Evolutionary conservation across 352 stramenopile genomes (phyloP).

Genomic region (Phytopythium montanum): DNA sequence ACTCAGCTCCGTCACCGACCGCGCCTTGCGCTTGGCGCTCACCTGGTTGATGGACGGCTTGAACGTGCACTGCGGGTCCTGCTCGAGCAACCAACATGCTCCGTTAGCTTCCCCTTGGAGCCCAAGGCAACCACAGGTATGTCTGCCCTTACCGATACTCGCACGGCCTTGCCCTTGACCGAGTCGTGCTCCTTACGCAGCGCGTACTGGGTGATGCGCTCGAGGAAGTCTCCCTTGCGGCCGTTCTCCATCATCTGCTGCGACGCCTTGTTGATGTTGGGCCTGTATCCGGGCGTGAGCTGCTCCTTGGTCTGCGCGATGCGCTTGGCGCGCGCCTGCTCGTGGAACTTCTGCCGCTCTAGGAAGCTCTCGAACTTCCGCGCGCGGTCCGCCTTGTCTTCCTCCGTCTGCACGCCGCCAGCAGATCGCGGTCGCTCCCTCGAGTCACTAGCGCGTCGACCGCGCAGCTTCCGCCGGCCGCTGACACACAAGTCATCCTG

Average conservation of each 20-base stretch:
- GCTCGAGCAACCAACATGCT: not conserved
- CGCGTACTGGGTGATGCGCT: slow-evolving; percentile 72
- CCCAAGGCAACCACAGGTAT: not conserved
- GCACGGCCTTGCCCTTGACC: slow-evolving; percentile 72
- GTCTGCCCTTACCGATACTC: slow-evolving; percentile 42
- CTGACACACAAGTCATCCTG: slow-evolving; percentile 62
- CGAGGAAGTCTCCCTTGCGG: slow-evolving; percentile 77
- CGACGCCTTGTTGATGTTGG: slow-evolving; percentile 81
- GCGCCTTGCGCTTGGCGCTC: slow-evolving; percentile 55
- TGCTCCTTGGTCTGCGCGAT: slow-evolving; percentile 65
- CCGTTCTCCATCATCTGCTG: slow-evolving; percentile 77
- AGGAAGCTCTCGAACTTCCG: slow-evolving; percentile 67
- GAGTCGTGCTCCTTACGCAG: slow-evolving; percentile 76
- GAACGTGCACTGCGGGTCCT: slow-evolving; percentile 85
- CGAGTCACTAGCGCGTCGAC: slow-evolving; percentile 1
- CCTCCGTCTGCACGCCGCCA: slow-evolving; percentile 31
- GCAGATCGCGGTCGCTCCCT: slow-evolving; percentile 37
- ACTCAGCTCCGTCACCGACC: slow-evolving; percentile 78
- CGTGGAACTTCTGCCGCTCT: slow-evolving; percentile 69
- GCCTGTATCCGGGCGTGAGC: slow-evolving; percentile 50
- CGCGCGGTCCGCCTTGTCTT: slow-evolving; percentile 45
- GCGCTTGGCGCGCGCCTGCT: slow-evolving; percentile 59
- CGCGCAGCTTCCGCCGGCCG: slow-evolving; percentile 6
- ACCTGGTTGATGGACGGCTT: slow-evolving; percentile 75
- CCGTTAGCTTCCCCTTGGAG: not conserved